Base-by-base conservation (phyloP, 1,284 basidiomycete genomes). In the Fereydounia khargensis region DNA sequence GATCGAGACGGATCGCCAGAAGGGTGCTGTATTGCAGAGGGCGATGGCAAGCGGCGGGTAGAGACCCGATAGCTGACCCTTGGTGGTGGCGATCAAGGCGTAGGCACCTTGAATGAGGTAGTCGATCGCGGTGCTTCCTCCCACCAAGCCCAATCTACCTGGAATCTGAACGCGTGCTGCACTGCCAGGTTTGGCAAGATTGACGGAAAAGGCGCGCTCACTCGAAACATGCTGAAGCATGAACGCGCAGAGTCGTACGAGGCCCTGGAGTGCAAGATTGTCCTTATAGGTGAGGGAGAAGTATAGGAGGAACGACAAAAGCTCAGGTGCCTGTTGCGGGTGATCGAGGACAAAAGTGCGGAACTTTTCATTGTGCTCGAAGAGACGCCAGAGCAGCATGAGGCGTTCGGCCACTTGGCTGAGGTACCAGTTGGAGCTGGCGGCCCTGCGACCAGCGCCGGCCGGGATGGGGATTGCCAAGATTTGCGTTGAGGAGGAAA, bases 161-260 rank as follows among this genome's bases (percentile, higher is more conserved):
- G 65, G 58, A 9, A 69, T 31, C 3, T 46, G 46, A 13, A 67
- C 38, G 20, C 51, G 57, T 5, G 59, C 54, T 14, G 37, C 52
- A 34, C 54, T 64, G 4, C 53, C 68, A 11, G 52, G 43, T 23
- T 43, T 65, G 13, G 58, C 58, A 18, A 73, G 52, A 17, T 64
- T 36, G 76, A 65, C 14, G 79, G 82, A 88, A 68, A 96, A 92
- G 0, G 82, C 79, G 22, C 81, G 80, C 65, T 95, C 89, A 0
- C 90, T 85, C 3, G 91, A 91, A 16, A 97, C 78, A 4, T 89
- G 87, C 72, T 98, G 94, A 4, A 97, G 79, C 49, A 96, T 86
- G 77, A 95, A 96, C 3, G 89, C 89, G 23, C 94, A 80, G 3
- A 89, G 84, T 35, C 92, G 83, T 64, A 91, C 89, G 20, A 96